phyloP scores from a whole-genome alignment of 2,329 filamentous ascomycete genomes.

The Gaeumannomyces sp. region DNA sequence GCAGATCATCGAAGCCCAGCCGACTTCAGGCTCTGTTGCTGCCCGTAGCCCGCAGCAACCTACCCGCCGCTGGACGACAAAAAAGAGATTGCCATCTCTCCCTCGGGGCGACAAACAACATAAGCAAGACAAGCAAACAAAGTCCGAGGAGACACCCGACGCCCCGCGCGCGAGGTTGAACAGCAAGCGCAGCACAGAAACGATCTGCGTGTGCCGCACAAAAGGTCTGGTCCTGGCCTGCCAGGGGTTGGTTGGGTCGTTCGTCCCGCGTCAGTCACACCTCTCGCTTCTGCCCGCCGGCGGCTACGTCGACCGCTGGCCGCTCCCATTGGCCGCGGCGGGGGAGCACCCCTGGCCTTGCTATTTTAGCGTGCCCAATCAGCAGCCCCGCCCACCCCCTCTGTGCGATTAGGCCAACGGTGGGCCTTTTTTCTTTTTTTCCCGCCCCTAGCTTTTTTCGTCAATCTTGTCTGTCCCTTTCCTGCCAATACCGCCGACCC shows the following conservation, averaged over 20 bases:
- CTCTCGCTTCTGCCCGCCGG: not conserved
- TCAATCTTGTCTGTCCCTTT: not conserved
- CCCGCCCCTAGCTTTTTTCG: constrained; percentile 1
- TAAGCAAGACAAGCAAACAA: not conserved
- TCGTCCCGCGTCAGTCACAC: constrained; percentile 1
- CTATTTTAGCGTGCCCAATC: constrained; percentile 1
- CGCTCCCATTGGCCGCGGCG: not conserved
- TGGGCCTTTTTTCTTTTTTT: not conserved
- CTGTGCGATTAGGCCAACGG: not conserved
- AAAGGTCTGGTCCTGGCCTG: not conserved
- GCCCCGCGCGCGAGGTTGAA: not conserved
- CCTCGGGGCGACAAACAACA: not conserved
- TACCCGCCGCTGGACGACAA: not conserved
- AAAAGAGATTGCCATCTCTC: not conserved
- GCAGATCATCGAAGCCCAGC: not conserved
- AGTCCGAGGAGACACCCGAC: not conserved
- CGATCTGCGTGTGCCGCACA: not conserved
- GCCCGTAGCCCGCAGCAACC: no score
- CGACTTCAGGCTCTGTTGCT: not conserved
- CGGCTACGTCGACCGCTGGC: not conserved
- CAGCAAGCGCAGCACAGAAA: not conserved
- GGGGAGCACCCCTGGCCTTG: not conserved
- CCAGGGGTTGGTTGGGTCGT: not conserved
- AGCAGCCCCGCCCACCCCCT: not conserved
- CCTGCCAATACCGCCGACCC: not conserved